Percentiles rank a stretch among this genome's conserved stretches.
phyloP scores from a whole-genome alignment of 495 filamentous ascomycete genomes.

The Podospora conica region DNA sequence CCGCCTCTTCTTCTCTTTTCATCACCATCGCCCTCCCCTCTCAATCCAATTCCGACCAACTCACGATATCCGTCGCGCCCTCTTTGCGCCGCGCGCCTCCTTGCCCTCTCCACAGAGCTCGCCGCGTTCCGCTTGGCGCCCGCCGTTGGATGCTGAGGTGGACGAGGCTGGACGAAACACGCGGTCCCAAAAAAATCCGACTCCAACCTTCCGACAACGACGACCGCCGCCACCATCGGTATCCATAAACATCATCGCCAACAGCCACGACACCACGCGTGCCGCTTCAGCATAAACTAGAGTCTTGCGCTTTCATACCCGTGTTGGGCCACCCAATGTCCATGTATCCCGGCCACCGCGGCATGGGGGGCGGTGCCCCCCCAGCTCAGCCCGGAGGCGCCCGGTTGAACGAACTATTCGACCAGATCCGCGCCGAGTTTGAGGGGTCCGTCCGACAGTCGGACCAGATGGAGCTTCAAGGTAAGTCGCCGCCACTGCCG shows the following conservation, averaged over 20 bases:
- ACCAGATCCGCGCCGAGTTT: conserved; percentile 85
- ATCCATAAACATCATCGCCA: background rate
- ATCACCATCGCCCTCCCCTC: background rate
- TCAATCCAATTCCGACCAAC: background rate
- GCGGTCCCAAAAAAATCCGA: background rate
- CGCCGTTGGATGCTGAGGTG: background rate
- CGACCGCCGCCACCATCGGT: background rate
- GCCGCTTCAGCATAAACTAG: background rate
- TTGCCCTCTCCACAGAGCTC: background rate
- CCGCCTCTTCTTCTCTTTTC: background rate
- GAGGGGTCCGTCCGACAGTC: conserved; percentile 69
- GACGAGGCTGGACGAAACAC: background rate
- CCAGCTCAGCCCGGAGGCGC: conserved; percentile 43
- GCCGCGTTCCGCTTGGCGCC: background rate
- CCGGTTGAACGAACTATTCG: conserved; percentile 84
- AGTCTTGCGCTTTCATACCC: background rate
- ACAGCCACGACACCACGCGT: too few species aligned
- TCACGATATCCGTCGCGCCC: background rate
- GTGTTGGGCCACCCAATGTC: conserved; percentile 41
- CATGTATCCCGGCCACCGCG: conserved; percentile 90
- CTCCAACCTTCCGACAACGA: background rate
- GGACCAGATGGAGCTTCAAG: conserved; percentile 80
- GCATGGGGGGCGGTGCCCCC: conserved; percentile 55
- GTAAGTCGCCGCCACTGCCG: too few species aligned
- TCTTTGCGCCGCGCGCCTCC: background rate